These are phyloP conservation scores for Microcyclosporella mali DNA, from an alignment of 2,329 filamentous ascomycete species.

Conservation along the genomic window DNA sequence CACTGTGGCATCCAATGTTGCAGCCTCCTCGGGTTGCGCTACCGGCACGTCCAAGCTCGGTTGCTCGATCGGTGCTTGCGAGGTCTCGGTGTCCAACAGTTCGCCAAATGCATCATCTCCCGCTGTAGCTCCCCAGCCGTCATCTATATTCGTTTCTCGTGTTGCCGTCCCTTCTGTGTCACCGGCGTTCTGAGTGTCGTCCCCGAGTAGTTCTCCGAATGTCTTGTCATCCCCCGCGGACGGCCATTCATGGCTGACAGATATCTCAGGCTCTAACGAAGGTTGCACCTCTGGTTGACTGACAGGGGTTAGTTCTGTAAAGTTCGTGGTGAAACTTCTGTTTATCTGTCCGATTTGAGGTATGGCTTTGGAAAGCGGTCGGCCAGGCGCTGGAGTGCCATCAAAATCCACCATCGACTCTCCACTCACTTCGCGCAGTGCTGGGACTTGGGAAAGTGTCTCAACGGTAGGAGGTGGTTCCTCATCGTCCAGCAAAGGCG, in stretches of 20 bases:
- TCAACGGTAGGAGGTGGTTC: conserved; percentile 28
- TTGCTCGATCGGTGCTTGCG: background rate
- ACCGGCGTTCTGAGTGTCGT: conserved; percentile 3
- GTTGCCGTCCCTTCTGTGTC: background rate
- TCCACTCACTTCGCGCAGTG: conserved; percentile 11
- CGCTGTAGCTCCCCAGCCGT: conserved; percentile 12
- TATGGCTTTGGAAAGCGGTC: conserved; percentile 13
- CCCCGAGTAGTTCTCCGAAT: conserved; percentile 27
- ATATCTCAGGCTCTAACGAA: conserved; percentile 9
- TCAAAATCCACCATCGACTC: conserved; percentile 15
- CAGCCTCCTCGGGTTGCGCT: conserved; percentile 5
- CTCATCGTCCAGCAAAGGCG: conserved; percentile 38
- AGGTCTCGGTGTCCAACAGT: conserved; percentile 5
- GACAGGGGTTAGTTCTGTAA: conserved; percentile 22
- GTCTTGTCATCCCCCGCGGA: conserved; percentile 28
- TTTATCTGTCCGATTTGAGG: conserved; percentile 19
- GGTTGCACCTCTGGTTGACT: conserved; percentile 7
- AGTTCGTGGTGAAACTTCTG: conserved; percentile 30
- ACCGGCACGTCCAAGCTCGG: conserved; percentile 1
- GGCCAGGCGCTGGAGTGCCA: conserved; percentile 9
- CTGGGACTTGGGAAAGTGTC: conserved; percentile 4
- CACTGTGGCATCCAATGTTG: conserved; percentile 9
- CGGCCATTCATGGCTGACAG: conserved; percentile 23
- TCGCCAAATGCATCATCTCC: conserved; percentile 21
- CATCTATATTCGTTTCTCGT: background rate